Evolutionary conservation across 1,139 yeast genomes (phyloP).

Genomic region (Yamadazyma kanchanaburiensis): DNA sequence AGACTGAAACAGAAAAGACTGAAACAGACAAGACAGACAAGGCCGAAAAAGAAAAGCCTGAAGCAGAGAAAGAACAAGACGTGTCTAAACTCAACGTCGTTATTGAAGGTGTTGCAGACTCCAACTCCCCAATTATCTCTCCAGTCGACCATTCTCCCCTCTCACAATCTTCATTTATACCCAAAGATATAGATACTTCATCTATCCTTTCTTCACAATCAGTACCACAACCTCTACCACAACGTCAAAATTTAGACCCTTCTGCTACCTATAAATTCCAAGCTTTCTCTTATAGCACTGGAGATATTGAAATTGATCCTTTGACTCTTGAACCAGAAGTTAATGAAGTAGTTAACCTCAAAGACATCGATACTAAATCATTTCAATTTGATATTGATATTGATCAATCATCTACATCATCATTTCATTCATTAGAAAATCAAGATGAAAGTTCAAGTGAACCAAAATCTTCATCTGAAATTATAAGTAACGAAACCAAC

Average conservation of each 20-base stretch:
- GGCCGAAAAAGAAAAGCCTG: no score
- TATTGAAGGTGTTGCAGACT: neutral
- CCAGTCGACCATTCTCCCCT: no score
- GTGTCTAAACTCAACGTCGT: no score
- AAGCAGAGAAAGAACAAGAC: no score
- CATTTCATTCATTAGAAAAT: slow-evolving; percentile 3
- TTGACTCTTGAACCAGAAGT: slow-evolving; percentile 10
- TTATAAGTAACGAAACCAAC: slow-evolving; percentile 5
- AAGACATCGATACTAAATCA: slow-evolving; percentile 13
- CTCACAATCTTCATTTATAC: no score
- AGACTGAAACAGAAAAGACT: neutral
- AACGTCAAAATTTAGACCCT: slow-evolving; percentile 1
- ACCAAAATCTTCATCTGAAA: neutral
- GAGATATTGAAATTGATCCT: slow-evolving; percentile 7
- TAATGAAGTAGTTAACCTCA: slow-evolving; percentile 11
- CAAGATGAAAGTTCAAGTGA: neutral
- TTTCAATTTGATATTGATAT: slow-evolving; percentile 12
- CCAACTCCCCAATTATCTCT: neutral
- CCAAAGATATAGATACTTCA: slow-evolving; percentile 1
- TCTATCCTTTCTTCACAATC: neutral
- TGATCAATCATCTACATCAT: slow-evolving; percentile 6
- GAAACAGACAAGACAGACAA: no score
- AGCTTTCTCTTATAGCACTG: neutral
- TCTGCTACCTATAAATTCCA: neutral
- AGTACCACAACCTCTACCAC: neutral